A percentile compares a stretch with the other conserved stretches of the same genome.
phyloP scores from a whole-genome alignment of 78 protist species.

The Dictyostelium discoideum region DNA sequence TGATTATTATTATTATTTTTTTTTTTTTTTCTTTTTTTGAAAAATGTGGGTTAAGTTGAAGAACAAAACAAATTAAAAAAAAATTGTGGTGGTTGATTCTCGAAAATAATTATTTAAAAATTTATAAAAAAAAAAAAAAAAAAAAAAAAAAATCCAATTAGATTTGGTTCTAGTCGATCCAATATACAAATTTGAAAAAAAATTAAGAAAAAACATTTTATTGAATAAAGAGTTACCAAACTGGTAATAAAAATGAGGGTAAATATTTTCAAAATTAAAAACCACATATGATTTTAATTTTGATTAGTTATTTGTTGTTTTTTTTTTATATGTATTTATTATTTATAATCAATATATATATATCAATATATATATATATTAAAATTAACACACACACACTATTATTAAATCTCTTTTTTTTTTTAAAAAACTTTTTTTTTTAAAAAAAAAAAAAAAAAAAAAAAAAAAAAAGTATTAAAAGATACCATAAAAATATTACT shows the following conservation, averaged over 20 bases:
- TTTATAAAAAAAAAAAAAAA: not conserved
- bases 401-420: too few relatives aligned
- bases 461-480: too few relatives aligned
- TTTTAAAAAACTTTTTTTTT: too few relatives aligned
- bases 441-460: too few relatives aligned
- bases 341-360: too few relatives aligned
- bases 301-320: not conserved
- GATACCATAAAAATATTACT: not conserved
- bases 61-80: not conserved
- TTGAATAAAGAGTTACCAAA: too few relatives aligned
- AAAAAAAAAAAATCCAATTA: not conserved
- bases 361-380: too few relatives aligned
- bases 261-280: not conserved
- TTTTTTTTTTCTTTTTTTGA: too few relatives aligned
- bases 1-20: too few relatives aligned
- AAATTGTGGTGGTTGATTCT: not conserved
- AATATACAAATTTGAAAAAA: not conserved
- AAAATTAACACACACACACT: not conserved
- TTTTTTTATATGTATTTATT: not conserved
- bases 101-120: not conserved
- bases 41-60: not conserved
- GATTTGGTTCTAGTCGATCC: not conserved
- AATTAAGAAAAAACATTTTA: too few relatives aligned
- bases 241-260: not conserved
- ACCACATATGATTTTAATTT: not conserved